Evolutionary conservation across 179 eudicot genomes (phyloP), one percentile per base, ranked within the genome.

Genomic region (Spinacia oleracea): DNA sequence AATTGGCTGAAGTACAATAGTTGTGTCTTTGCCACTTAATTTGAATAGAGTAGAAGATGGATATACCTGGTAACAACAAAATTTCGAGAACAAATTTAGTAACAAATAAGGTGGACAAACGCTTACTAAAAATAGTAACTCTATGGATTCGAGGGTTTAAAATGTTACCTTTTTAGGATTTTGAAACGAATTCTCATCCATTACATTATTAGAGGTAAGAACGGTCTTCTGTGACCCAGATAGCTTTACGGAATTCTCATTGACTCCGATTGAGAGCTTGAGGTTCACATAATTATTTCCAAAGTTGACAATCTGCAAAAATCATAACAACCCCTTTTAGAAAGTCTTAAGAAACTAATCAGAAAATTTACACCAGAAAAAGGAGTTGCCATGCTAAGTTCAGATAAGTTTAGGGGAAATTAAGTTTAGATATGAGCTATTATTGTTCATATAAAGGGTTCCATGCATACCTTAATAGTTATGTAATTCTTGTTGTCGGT

Each of bases 401-500:
- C n/a, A n/a, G n/a, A n/a, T n/a, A n/a, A n/a, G n/a, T n/a, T n/a
- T n/a, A n/a, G n/a, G n/a, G n/a, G n/a, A n/a, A n/a, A 3, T 45
- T 45, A 32, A 23, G 21, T 29, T 63, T 6, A 20, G 23, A 35
- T 4, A 20, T 1, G 60, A 34, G 38, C 38, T 63, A 31, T 6
- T 63, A 32, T 10, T 10, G 20, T 29, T 63, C 9, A 63, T 14
- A 14, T 12, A 31, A n/a, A n/a, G n/a, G n/a, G n/a, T n/a, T n/a
- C n/a, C n/a, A n/a, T n/a, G n/a, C n/a, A 53, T 25, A 94, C 98
- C 97, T 93, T 94, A 74, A 94, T 84, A 78, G 92, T 94, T 71
- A 94, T 48, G 79, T 90, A 91, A 56, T 77, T 78, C 72, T 85
- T 85, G 75, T 75, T 68, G 78, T 83, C 89, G 29, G 80, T 85